Conservation (phyloP, 208 protist genomes). For the Lotmaria passim region DNA sequence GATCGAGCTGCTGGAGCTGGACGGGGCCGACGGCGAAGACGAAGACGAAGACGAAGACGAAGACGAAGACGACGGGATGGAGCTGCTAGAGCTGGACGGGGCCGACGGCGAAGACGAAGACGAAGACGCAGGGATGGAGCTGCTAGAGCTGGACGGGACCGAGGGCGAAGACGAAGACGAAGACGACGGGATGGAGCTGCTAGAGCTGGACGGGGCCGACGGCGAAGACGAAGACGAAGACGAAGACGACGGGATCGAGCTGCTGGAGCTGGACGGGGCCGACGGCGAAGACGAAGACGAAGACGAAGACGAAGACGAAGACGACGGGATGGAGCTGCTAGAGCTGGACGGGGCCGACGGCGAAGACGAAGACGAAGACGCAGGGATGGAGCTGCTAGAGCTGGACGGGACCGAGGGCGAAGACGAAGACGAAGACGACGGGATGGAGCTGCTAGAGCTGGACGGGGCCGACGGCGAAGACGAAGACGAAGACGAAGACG, state of each 20-base stretch:
- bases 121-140: not conserved
- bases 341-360: not conserved
- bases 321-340: too few species aligned
- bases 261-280: not conserved
- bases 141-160: not conserved
- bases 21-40: not conserved
- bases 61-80: not conserved
- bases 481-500: not conserved
- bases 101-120: not conserved
- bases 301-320: not conserved
- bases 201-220: not conserved
- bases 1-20: too few species aligned
- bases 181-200: not conserved
- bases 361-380: not conserved
- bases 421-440: not conserved
- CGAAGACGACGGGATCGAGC: not conserved
- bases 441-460: too few species aligned
- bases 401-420: not conserved
- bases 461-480: not conserved
- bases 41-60: too few species aligned
- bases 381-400: too few species aligned
- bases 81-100: slow-evolving; percentile 1
- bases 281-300: too few species aligned
- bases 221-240: not conserved
- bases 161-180: not conserved